Evolutionary conservation across 1,284 basidiomycete species (phyloP), one percentile per base, ranked within the genome.

Genomic region (Sporisorium reilianum): DNA sequence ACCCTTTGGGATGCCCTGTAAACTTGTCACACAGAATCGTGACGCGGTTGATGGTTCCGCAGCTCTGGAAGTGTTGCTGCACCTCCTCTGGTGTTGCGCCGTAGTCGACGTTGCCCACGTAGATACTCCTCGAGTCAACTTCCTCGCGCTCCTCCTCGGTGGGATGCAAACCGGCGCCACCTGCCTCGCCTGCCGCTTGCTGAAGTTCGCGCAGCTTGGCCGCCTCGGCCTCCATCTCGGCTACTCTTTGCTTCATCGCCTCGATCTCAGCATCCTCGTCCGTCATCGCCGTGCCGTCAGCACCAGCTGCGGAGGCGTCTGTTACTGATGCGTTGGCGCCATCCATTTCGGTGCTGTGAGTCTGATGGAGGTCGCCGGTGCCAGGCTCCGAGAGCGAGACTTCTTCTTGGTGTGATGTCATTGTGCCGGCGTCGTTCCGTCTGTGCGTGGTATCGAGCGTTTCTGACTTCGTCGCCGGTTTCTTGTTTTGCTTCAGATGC

Each of bases 1-100:
- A 95, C 93, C 96, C 97, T 90, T 98, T 99, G 42, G 97, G 96
- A 88, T 98, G 96, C 46, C 97, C 97, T 18, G 96, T 98, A 86
- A 97, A 99, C 87, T 99, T 99, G 89, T 99, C 97, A 86, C 97
- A 99, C 26, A 99, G 90, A 82, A 99, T 99, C 0, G 97, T 99
- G 53, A 99, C 95, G 79, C 97, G 90, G 87, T 99, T 99, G 86
- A 99, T 99, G 22, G 93, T 95, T 7, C 97, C 97, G 84, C 95
- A 98, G 26, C 95, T 91, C 84, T 95, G 93, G 87, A 99, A 99
- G 86, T 99, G 97, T 45, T 89, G 91, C 87, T 99, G 97, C 62
- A 99, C 95, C 85, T 99, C 97, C 86, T 99, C 97, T 16, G 97
- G 97, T 28, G 97, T 97, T 9, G 96, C 93, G 61, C 91, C 90